Base-by-base conservation (phyloP, 148 eudicot species). In the Rhododendron simsii region DNA sequence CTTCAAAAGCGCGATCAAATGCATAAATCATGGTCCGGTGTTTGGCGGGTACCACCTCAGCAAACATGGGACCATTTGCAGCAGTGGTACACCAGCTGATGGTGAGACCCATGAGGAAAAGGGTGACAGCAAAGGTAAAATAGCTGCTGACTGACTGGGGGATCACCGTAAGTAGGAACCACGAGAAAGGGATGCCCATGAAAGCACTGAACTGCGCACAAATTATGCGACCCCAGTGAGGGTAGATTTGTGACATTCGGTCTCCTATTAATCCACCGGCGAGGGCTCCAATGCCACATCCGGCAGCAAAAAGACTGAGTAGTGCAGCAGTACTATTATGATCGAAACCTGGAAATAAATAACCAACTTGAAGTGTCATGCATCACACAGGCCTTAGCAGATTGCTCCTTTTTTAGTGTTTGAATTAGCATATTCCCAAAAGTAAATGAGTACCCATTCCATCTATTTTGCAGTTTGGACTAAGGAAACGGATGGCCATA, bases 1-100 rank as follows among this genome's bases (percentile, higher is more conserved):
- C 98, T 74, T 97, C 99, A 84, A 92, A 94, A 10, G 99, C 98
- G 2, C 99, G 95, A 86, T 97, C 98, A 87, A 97, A 97, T 53
- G 99, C 98, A 78, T 97, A 97, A 35, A 97, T 95, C 98, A 95
- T 97, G 65, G 99, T 97, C 63, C 98, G 92, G 89, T 97, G 95
- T 55, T 90, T 94, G 51, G 92, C 85, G 1, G 99, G 99, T 53
- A 95, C 99, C 57, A 95, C 98, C 90, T 97, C 96, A 35, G 98
- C 98, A 80, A 95, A 97, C 93, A 97, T 95, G 50, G 99, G 99
- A 2, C 90, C 96, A 67, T 97, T 97, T 6, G 93, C 91, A 48
- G 98, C 99, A 20, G 98, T 91, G 39, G 88, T 95, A 82, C 86
- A 81, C 99, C 99, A 97, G 92, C 98, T 95, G 84, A 97, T 96